Evolutionary conservation across 495 filamentous ascomycete genomes (phyloP), one percentile per base, ranked within the genome.

Genomic region (Ascobolus immersus): DNA sequence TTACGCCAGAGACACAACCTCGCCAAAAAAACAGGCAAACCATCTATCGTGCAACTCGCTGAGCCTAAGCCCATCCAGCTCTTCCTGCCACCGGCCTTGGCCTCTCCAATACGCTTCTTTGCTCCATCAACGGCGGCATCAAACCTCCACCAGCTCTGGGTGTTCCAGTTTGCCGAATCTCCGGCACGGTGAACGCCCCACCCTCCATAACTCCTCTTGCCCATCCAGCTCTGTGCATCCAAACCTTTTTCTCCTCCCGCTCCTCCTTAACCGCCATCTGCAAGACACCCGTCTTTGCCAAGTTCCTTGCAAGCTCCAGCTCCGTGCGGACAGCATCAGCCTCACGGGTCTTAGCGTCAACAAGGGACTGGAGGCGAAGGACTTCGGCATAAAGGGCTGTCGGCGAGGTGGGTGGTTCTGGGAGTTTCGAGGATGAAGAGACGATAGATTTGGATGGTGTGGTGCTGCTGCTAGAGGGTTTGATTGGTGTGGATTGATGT

Each of bases 1-100:
- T n/a, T n/a, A n/a, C n/a, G n/a, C n/a, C n/a, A n/a, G n/a, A 54
- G 42, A 41, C 61, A 13, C 48, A 32, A 48, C 15, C 25, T 28
- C n/a, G n/a, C n/a, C n/a, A n/a, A n/a, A n/a, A n/a, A n/a, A n/a
- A n/a, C n/a, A n/a, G n/a, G n/a, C n/a, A n/a, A n/a, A n/a, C n/a
- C n/a, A n/a, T n/a, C n/a, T n/a, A n/a, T n/a, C n/a, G n/a, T n/a
- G n/a, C n/a, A n/a, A n/a, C n/a, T n/a, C n/a, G n/a, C n/a, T n/a
- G n/a, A n/a, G n/a, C n/a, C n/a, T n/a, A n/a, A n/a, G n/a, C n/a
- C n/a, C n/a, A n/a, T n/a, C n/a, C n/a, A n/a, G n/a, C n/a, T n/a
- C n/a, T n/a, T n/a, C n/a, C n/a, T n/a, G n/a, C n/a, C n/a, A n/a
- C n/a, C n/a, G n/a, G n/a, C n/a, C n/a, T n/a, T n/a, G n/a, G n/a